Evolutionary conservation across 2,329 filamentous ascomycete species (phyloP), one percentile per base, ranked within the genome.

Genomic region (Aureobasidium lini): DNA sequence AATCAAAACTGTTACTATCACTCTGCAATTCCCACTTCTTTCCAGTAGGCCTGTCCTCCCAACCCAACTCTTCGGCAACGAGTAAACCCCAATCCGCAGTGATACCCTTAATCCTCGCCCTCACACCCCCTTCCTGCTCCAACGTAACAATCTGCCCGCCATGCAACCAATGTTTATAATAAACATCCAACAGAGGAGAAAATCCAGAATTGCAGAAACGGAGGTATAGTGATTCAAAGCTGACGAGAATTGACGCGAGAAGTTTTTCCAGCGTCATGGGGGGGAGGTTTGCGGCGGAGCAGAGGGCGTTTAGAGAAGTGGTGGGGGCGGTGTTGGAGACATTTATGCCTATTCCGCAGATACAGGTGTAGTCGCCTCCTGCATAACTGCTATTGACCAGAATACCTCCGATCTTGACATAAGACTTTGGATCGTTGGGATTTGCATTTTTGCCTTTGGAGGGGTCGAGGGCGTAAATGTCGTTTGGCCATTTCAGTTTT

Each of bases 1-100:
- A 99, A 74, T 99, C 94, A 77, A 99, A 99, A 72, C 92, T 96
- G 69, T 99, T 99, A 71, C 92, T 90, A 72, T 99, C 94, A 72
- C 91, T 96, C 77, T 96, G 92, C 74, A 99, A 74, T 66, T 87
- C 84, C 82, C 88, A 93, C 52, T 87, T 78, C 73, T 82, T 88
- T 0, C 93, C 92, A 0, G 89, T 96, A 2, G 80, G 77, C 57
- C 85, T 78, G 63, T 90, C 90, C 61, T 87, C 82, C 71, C 79
- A 82, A 2, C 85, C 86, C 57, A 95, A 73, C 77, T 97, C 92
- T 72, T 96, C 89, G 0, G 87, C 94, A 64, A 86, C 80, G 64
- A 99, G 70, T 72, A 97, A 77, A 0, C 94, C 94, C 86, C 90
- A 96, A 71, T 97, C 90, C n/a, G 81, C 77, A 5, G 91, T 95